phyloP scores from a whole-genome alignment of 129 eudicot species.

The Apium graveolens region DNA sequence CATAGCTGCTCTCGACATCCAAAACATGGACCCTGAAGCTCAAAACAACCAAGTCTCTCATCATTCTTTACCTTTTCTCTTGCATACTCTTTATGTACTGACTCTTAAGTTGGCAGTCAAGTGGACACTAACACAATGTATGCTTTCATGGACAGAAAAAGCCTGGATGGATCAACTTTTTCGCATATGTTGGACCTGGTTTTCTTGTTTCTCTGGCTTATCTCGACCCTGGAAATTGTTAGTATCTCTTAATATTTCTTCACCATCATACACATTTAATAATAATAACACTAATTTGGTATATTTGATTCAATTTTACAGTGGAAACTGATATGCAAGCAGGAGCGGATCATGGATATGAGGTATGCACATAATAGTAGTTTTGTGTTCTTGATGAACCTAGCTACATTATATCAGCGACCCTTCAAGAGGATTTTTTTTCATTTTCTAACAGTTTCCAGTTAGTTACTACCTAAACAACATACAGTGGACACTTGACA shows the following conservation, averaged over 20 bases:
- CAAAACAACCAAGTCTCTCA: slow-evolving; percentile 25
- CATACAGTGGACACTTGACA: background rate
- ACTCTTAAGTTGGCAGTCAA: background rate
- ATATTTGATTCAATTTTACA: slow-evolving; percentile 15
- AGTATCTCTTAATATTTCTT: slow-evolving; percentile 12
- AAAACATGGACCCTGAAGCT: slow-evolving; percentile 26
- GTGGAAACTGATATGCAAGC: slow-evolving; percentile 99
- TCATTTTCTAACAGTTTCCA: too few species aligned
- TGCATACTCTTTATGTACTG: background rate
- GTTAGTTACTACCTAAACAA: background rate
- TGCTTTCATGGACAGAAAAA: slow-evolving; percentile 44
- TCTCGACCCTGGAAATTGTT: slow-evolving; percentile 95
- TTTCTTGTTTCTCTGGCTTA: slow-evolving; percentile 93
- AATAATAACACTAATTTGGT: background rate
- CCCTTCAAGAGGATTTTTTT: too few species aligned
- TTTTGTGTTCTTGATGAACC: too few species aligned
- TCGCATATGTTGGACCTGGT: slow-evolving; percentile 89
- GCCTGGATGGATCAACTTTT: slow-evolving; percentile 74
- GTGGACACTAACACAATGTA: background rate
- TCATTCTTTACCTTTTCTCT: background rate
- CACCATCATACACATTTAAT: background rate
- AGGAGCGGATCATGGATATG: slow-evolving; percentile 85
- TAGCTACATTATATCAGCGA: too few species aligned
- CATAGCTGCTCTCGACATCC: slow-evolving; percentile 30
- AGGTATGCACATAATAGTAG: slow-evolving; percentile 30